These are phyloP conservation scores for Pseudocercospora fuligena DNA, from an alignment of 2,329 filamentous ascomycete species.

Conservation along the genomic window DNA sequence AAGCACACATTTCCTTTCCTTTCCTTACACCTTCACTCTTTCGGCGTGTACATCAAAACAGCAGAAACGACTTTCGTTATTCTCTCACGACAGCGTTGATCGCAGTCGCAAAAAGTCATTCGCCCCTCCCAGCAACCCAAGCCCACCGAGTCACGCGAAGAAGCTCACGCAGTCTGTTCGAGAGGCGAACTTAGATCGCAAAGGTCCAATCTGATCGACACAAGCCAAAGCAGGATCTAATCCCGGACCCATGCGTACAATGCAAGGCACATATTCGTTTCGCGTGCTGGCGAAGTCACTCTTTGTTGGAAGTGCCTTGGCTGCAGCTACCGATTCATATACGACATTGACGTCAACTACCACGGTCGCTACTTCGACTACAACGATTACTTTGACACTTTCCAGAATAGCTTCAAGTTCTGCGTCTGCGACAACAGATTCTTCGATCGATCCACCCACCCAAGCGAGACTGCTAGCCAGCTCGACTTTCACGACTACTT, in stretches of 20 bases:
- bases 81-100: constrained; percentile 10
- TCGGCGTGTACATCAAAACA: constrained; percentile 1
- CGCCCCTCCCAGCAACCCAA: neutral
- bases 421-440: neutral
- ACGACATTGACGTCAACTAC: constrained; percentile 32
- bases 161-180: neutral
- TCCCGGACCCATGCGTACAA: constrained; percentile 21
- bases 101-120: constrained; percentile 4
- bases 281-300: constrained; percentile 25
- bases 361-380: constrained; percentile 30
- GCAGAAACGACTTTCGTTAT: neutral
- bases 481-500: constrained; percentile 1
- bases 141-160: neutral
- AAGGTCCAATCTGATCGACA: constrained; percentile 7
- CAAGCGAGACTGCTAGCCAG: constrained; percentile 7
- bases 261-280: constrained; percentile 22
- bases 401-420: neutral
- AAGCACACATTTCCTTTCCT: constrained; percentile 5
- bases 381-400: constrained; percentile 23
- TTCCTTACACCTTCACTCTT: neutral
- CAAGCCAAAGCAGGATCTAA: constrained; percentile 19
- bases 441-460: constrained; percentile 3
- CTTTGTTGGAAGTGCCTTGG: constrained; percentile 9
- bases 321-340: constrained; percentile 19
- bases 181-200: neutral